Evolutionary conservation across 768 basidiomycete species (phyloP), one percentile per base, ranked within the genome.

Genomic region (Russula lepida): DNA sequence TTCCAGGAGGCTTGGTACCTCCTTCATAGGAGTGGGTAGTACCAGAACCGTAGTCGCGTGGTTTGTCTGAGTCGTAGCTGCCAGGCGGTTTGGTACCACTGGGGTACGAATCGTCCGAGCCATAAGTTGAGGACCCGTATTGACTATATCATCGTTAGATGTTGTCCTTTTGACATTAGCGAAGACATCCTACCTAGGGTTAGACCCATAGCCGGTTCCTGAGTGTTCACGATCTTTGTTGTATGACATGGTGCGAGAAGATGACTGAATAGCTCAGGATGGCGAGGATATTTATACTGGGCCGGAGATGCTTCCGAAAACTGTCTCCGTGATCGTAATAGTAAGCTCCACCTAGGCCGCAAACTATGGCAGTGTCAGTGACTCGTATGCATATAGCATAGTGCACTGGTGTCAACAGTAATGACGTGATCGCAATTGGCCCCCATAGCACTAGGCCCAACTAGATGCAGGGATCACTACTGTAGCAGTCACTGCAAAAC

Each of bases 31-130:
- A 44, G 28, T 59, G 61, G 53, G 43, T 44, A 33, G 25, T 32
- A 12, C 48, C 15, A 12, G 50, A 39, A 21, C 64, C 60, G 39
- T 59, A 62, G 25, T 70, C 68, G 64, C 71, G 66, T 30, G 68
- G 70, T 9, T 54, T 21, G 30, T 44, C 23, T 27, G 23, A 28
- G 39, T 67, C 54, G 62, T 73, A 39, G 52, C 15, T 53, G 53
- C 70, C 69, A 32, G 49, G 49, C 3, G n/a, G 51, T 33, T 52
- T 52, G 51, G 32, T n/a, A 17, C 21, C 32, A 12, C n/a, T 12
- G 21, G n/a, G 4, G 55, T 54, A 67, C 13, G 58, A 54, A 25
- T 41, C 51, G 15, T 41, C 30, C 15, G n/a, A 13, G n/a, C 54
- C n/a, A 27, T 46, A 56, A n/a, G 47, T 30, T 37, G 51, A 12